Percentiles rank a stretch among this genome's conserved stretches.
These are phyloP conservation scores for Plasmodium chabaudi DNA, from an alignment of 169 alveolate species.

Conservation along the genomic window DNA sequence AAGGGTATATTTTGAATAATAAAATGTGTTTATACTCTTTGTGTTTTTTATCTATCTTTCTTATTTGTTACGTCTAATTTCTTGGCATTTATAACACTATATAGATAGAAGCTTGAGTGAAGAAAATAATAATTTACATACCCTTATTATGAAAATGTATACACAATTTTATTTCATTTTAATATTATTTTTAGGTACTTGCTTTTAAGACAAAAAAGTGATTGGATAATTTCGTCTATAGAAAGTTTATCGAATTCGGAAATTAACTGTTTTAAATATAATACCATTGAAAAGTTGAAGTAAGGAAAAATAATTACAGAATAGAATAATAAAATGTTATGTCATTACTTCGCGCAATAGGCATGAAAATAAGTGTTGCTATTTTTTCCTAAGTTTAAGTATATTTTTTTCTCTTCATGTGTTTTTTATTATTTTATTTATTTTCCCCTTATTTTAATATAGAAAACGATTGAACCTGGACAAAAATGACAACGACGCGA, in stretches of 20 bases:
- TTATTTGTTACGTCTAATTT: too few species aligned
- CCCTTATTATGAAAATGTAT: background rate
- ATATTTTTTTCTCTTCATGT: background rate
- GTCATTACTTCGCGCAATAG: background rate
- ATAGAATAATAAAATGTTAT: slow-evolving; percentile 1
- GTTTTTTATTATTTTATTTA: background rate
- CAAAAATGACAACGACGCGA: slow-evolving; percentile 75
- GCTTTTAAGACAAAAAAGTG: slow-evolving; percentile 66
- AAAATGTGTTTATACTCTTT: background rate
- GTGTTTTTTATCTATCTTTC: background rate
- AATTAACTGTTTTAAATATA: slow-evolving; percentile 71
- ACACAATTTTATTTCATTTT: slow-evolving; percentile 70
- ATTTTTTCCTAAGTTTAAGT: background rate
- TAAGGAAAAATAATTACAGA: slow-evolving; percentile 1
- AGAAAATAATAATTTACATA: background rate
- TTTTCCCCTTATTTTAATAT: background rate
- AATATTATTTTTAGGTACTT: slow-evolving; percentile 28
- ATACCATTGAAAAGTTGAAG: slow-evolving; percentile 72
- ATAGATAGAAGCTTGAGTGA: too few species aligned
- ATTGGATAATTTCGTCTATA: slow-evolving; percentile 69
- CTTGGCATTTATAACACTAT: too few species aligned
- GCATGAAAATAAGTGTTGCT: background rate
- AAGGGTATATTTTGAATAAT: slow-evolving; percentile 31
- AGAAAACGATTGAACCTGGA: slow-evolving; percentile 58
- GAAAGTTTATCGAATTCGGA: slow-evolving; percentile 67